phyloP scores from a whole-genome alignment of 2,329 filamentous ascomycete species.

The Epichloe glyceriae region DNA sequence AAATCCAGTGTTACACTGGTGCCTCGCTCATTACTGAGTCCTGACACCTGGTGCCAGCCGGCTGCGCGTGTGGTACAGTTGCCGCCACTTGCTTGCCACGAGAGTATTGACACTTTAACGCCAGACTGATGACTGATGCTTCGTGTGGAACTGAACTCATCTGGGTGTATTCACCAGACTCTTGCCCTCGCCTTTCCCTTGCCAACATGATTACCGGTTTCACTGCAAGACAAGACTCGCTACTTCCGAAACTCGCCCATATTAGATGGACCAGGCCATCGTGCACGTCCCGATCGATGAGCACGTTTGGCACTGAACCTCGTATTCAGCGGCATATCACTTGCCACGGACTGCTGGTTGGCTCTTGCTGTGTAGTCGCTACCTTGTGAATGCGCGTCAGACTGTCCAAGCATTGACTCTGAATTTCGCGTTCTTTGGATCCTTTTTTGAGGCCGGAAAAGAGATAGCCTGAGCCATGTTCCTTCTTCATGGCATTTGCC shows the following conservation, averaged over 20 bases:
- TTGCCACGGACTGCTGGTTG: constrained; percentile 5
- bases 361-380: constrained; percentile 5
- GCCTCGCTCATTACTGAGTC: not conserved
- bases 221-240: not conserved
- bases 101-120: not conserved
- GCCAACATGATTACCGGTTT: not conserved
- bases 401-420: not conserved
- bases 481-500: not conserved
- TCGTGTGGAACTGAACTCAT: not conserved
- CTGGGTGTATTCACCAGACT: not conserved
- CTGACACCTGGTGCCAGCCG: not conserved
- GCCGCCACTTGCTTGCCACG: not conserved
- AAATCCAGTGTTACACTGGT: no score
- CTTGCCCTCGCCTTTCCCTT: not conserved
- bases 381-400: not conserved
- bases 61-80: not conserved
- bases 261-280: not conserved
- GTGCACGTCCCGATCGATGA: not conserved
- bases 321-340: not conserved
- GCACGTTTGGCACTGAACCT: not conserved
- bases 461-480: not conserved
- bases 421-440: not conserved
- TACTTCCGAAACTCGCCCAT: not conserved
- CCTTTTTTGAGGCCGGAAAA: not conserved
- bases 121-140: not conserved